phyloP scores from a whole-genome alignment of 805 yeast genomes.

The Hanseniaspora singularis region DNA sequence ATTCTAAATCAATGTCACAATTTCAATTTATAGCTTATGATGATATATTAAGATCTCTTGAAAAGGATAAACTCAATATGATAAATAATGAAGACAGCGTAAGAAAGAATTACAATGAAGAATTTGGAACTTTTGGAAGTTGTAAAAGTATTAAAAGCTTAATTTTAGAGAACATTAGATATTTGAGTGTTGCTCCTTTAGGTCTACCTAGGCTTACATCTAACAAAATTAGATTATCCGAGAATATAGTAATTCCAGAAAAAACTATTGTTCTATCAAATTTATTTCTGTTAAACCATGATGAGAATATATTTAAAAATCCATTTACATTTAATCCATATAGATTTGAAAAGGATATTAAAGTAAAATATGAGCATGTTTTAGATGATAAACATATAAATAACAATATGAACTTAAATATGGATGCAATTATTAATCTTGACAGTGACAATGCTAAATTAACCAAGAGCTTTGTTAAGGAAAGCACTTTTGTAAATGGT shows the following conservation, averaged over 20 bases:
- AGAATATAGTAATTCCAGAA: background rate
- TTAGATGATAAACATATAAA: too few relatives aligned
- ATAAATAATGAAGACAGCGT: background rate
- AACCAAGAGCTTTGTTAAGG: background rate
- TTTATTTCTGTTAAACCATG: conserved; percentile 8
- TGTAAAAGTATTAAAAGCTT: background rate
- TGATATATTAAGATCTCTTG: background rate
- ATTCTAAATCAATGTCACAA: background rate
- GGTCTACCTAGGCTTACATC: conserved; percentile 10
- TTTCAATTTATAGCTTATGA: background rate
- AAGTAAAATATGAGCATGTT: too few relatives aligned
- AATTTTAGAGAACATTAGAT: conserved; percentile 3
- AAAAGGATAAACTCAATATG: background rate
- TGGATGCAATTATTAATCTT: too few relatives aligned
- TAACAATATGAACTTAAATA: too few relatives aligned
- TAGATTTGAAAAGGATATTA: background rate
- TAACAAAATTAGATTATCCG: background rate
- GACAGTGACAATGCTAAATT: too few relatives aligned
- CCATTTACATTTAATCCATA: conserved; percentile 3
- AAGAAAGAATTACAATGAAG: background rate
- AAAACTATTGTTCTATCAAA: conserved; percentile 8
- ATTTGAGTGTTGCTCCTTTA: conserved; percentile 6
- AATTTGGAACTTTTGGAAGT: background rate
- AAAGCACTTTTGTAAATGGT: background rate
- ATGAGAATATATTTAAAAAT: background rate